Conservation (phyloP, 352 stramenopile species). For the Pythium scleroteichum region DNA sequence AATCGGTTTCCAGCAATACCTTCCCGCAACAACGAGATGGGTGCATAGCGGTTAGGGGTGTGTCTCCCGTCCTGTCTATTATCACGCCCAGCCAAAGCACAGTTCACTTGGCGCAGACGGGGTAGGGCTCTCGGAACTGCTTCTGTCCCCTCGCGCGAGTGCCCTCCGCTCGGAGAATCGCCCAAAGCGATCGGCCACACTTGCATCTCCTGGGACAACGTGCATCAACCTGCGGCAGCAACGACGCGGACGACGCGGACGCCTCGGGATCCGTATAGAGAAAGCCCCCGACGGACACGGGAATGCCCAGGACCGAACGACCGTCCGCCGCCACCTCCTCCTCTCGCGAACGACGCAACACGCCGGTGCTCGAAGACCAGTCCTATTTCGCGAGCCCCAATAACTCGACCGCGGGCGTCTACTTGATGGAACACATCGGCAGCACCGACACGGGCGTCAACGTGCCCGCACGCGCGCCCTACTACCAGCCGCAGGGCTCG, state of each 20-base stretch:
- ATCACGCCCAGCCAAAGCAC: slow-evolving; percentile 8
- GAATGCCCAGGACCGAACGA: slow-evolving; percentile 30
- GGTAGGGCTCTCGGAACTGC: slow-evolving; percentile 1
- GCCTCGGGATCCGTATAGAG: neutral
- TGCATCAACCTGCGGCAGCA: neutral
- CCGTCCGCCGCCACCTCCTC: neutral
- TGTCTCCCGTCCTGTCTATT: slow-evolving; percentile 5
- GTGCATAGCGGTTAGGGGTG: neutral
- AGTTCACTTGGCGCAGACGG: slow-evolving; percentile 13
- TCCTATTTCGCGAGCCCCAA: slow-evolving; percentile 59
- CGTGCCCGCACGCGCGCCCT: slow-evolving; percentile 10
- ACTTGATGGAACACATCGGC: slow-evolving; percentile 63
- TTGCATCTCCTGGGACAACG: neutral
- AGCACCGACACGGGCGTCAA: slow-evolving; percentile 36
- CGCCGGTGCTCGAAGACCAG: slow-evolving; percentile 73
- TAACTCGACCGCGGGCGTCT: slow-evolving; percentile 44
- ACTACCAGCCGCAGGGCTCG: slow-evolving; percentile 39
- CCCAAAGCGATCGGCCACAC: slow-evolving; percentile 13
- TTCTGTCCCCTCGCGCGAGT: slow-evolving; percentile 13
- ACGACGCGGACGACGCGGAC: neutral
- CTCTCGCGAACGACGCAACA: slow-evolving; percentile 48
- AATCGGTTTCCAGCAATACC: too few relatives aligned
- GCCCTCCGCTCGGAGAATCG: neutral
- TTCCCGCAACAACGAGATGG: neutral
- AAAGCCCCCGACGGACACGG: slow-evolving; percentile 1